phyloP scores from a whole-genome alignment of 2,329 filamentous ascomycete genomes.

The Fusarium graminum region DNA sequence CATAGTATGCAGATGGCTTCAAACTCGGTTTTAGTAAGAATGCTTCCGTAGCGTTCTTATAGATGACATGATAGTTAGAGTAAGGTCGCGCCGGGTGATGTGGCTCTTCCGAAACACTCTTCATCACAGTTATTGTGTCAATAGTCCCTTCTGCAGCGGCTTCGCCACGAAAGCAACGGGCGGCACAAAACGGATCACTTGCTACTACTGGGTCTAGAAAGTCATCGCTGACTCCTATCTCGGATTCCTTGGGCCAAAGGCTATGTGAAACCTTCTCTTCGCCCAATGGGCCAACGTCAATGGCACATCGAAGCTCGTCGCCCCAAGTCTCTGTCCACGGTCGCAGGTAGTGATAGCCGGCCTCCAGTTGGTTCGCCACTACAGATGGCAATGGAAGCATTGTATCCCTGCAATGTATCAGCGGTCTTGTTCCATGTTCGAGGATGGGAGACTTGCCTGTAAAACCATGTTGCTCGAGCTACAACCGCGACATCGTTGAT shows the following conservation, averaged over 20 bases:
- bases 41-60: constrained; percentile 80
- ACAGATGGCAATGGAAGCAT: constrained; percentile 89
- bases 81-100: constrained; percentile 69
- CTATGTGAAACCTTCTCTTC: constrained; percentile 91
- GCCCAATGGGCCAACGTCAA: constrained; percentile 88
- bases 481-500: constrained; percentile 89
- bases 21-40: constrained; percentile 89
- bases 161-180: constrained; percentile 70
- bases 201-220: constrained; percentile 60
- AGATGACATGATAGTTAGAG: constrained; percentile 85
- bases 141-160: constrained; percentile 67
- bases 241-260: constrained; percentile 77
- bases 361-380: constrained; percentile 91
- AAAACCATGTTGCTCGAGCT: constrained; percentile 94
- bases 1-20: constrained; percentile 86
- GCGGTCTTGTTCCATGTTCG: not conserved
- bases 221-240: constrained; percentile 37
- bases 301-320: constrained; percentile 89
- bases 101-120: constrained; percentile 54
- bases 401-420: constrained; percentile 70
- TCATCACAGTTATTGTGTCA: constrained; percentile 51
- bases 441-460: constrained; percentile 64
- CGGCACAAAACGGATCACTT: constrained; percentile 69
- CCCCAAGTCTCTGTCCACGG: constrained; percentile 94
- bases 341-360: constrained; percentile 87